Conservation (phyloP, 371 early-diverging fungal species). For the Haplosporangium sp. region DNA sequence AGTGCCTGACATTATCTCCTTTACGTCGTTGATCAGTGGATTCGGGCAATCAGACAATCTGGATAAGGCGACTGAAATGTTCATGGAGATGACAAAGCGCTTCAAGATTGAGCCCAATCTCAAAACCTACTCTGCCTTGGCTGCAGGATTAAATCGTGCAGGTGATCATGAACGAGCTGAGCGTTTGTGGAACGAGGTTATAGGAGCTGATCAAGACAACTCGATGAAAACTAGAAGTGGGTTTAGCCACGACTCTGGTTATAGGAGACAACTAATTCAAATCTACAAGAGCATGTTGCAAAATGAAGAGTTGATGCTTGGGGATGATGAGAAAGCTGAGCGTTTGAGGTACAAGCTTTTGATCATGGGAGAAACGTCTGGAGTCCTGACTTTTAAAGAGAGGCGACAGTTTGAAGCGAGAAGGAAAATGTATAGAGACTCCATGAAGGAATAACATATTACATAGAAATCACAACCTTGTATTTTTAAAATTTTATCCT, state of each 20-base stretch:
- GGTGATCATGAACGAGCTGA: constrained; percentile 41
- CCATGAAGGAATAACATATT: constrained; percentile 8
- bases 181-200: constrained; percentile 40
- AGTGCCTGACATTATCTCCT: constrained; percentile 32
- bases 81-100: constrained; percentile 39
- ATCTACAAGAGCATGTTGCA: neutral
- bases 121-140: constrained; percentile 45
- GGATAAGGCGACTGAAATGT: constrained; percentile 25
- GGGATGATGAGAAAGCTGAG: neutral
- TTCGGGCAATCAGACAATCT: constrained; percentile 32
- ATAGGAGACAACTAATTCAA: neutral
- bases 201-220: constrained; percentile 20
- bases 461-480: neutral
- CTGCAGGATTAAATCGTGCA: constrained; percentile 28
- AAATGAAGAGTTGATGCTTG: neutral
- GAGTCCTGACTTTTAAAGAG: constrained; percentile 25
- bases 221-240: neutral
- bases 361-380: neutral
- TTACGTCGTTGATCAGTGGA: constrained; percentile 46
- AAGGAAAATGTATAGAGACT: constrained; percentile 28
- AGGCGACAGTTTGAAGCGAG: constrained; percentile 29
- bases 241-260: neutral
- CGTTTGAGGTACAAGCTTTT: neutral
- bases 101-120: constrained; percentile 41
- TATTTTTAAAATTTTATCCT: neutral